Evolutionary conservation across 805 yeast genomes (phyloP), one percentile per base, ranked within the genome.

Genomic region (Candida krabiensis): DNA sequence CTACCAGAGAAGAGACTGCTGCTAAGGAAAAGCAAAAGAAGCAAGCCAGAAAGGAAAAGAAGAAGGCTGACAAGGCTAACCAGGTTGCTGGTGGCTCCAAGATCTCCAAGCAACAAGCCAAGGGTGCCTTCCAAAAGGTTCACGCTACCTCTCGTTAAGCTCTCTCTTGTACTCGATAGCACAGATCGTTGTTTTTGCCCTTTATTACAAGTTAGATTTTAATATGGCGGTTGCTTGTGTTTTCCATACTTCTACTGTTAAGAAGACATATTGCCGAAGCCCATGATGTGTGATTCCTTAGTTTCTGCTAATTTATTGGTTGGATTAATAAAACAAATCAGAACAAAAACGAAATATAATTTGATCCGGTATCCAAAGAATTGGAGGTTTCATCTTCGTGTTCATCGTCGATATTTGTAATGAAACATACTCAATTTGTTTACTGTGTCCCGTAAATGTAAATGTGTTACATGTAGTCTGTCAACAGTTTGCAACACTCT

Each of bases 91-190:
- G 83, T 63, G 86, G 83, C 66, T 63, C 80, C 53, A 80, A 79
- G 75, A 72, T 87, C 69, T 86, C 96, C 63, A 91, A 91, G 82
- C 95, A 88, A 81, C 93, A 84, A 73, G 89, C 91, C 67, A 89
- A 87, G 81, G 97, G 97, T 80, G 88, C 96, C 71, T 87, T 86
- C 88, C 93, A 86, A 76, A 89, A 89, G 80, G 96, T 89, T 64
- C 83, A 81, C 61, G 95, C 96, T 63, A 84, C 95, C 68, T 88
- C 96, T 73, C 96, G 96, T 85, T 89, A 88, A 83, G 64, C 17
- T 28, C 19, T 29, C 17, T 25, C 24, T 23, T 21, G 24, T n/a
- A 17, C 22, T 24, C 9, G 8, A 19, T 33, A 21, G 24, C 24
- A 21, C 9, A n/a, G 7, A 7, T 21, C 24, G 24, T 21, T 21